Conservation (phyloP, 1,284 basidiomycete species). For the Austroboletus olivaceoglutinosus region DNA sequence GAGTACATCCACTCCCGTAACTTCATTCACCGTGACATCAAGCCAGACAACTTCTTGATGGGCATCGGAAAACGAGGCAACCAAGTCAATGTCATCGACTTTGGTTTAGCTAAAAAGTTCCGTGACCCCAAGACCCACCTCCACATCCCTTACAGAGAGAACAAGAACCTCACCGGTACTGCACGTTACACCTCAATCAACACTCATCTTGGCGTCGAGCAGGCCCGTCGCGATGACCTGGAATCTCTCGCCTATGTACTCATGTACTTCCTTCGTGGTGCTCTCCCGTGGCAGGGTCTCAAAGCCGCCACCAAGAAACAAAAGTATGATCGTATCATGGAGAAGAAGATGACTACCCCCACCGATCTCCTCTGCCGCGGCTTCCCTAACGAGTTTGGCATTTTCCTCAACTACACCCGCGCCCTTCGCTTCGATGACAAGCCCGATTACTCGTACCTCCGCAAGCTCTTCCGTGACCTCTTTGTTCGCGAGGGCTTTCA, state of each 20-base stretch:
- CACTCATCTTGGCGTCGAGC: slow-evolving; percentile 97
- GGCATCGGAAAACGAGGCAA: slow-evolving; percentile 99
- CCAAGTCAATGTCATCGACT: slow-evolving; percentile 99
- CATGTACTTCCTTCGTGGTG: slow-evolving; percentile 97
- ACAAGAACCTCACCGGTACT: slow-evolving; percentile 99
- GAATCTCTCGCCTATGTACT: slow-evolving; percentile 96
- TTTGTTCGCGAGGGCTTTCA: slow-evolving; percentile 97
- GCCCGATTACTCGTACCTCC: slow-evolving; percentile 96
- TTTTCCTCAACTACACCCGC: slow-evolving; percentile 96
- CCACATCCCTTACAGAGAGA: slow-evolving; percentile 99
- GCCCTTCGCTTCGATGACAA: slow-evolving; percentile 98
- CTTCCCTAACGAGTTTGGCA: slow-evolving; percentile 97
- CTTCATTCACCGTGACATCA: slow-evolving; percentile 99
- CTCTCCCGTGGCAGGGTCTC: slow-evolving; percentile 96
- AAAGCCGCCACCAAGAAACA: slow-evolving; percentile 99
- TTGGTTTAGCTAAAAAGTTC: slow-evolving; percentile 99
- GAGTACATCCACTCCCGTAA: slow-evolving; percentile 99
- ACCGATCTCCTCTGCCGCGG: slow-evolving; percentile 94
- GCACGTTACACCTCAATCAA: slow-evolving; percentile 99
- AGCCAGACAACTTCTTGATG: slow-evolving; percentile 99
- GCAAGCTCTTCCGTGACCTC: slow-evolving; percentile 97
- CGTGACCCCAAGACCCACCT: slow-evolving; percentile 99
- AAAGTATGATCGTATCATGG: slow-evolving; percentile 99
- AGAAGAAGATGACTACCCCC: slow-evolving; percentile 99
- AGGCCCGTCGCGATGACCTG: slow-evolving; percentile 93